These are phyloP conservation scores for Chenopodium quinoa DNA, from an alignment of 148 eudicot genomes.

Conservation along the genomic window DNA sequence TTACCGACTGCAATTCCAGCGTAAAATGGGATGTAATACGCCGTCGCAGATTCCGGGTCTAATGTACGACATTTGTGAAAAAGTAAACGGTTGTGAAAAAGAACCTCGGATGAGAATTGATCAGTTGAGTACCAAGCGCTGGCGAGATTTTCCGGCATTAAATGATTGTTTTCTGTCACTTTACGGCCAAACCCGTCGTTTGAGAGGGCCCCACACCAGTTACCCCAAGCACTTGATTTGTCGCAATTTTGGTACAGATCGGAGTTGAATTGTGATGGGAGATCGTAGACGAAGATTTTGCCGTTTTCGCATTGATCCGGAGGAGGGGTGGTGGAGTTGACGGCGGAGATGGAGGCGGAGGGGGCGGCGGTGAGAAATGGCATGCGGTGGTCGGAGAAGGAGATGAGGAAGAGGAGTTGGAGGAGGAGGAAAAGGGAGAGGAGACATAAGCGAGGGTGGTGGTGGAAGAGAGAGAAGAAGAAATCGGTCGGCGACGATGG, in stretches of 20 bases:
- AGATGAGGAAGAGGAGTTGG: conserved; percentile 42
- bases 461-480: conserved; percentile 19
- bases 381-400: conserved; percentile 16
- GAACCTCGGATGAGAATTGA: conserved; percentile 60
- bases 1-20: conserved; percentile 66
- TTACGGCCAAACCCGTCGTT: conserved; percentile 59
- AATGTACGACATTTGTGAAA: conserved; percentile 51
- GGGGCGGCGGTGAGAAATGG: conserved; percentile 10
- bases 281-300: conserved; percentile 59
- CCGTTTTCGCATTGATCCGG: conserved; percentile 41
- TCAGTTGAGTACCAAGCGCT: conserved; percentile 70
- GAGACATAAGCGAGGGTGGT: conserved; percentile 58
- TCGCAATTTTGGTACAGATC: conserved; percentile 53
- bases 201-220: conserved; percentile 52
- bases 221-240: conserved; percentile 51
- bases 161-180: conserved; percentile 27
- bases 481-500: conserved; percentile 7
- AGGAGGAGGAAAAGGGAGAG: conserved; percentile 49
- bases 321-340: background rate
- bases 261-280: conserved; percentile 55
- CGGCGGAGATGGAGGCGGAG: background rate
- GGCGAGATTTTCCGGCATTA: conserved; percentile 38
- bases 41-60: conserved; percentile 58
- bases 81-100: conserved; percentile 59
- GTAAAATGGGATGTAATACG: conserved; percentile 81